phyloP scores from a whole-genome alignment of 169 alveolate species.

The Plasmodium chabaudi region DNA sequence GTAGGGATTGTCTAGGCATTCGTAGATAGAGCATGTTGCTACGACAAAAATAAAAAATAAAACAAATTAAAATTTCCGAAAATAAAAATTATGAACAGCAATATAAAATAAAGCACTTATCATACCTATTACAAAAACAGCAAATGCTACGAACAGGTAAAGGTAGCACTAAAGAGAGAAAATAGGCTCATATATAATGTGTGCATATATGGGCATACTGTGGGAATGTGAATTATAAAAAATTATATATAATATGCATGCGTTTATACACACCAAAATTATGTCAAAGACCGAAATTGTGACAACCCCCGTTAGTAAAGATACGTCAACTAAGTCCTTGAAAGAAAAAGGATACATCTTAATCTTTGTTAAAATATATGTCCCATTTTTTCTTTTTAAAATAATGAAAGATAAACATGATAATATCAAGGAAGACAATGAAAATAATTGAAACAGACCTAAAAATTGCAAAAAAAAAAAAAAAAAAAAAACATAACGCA shows the following conservation, averaged over 20 bases:
- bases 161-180: neutral
- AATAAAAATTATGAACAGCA: neutral
- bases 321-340: slow-evolving; percentile 59
- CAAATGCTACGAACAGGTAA: neutral
- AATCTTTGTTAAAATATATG: slow-evolving; percentile 41
- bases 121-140: neutral
- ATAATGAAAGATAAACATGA: slow-evolving; percentile 29
- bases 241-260: neutral
- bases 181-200: neutral
- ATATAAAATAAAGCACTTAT: neutral
- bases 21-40: slow-evolving; percentile 38
- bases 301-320: slow-evolving; percentile 37
- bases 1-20: slow-evolving; percentile 33
- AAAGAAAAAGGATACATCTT: slow-evolving; percentile 69
- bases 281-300: slow-evolving; percentile 66
- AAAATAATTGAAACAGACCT: slow-evolving; percentile 29
- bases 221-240: neutral
- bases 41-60: neutral
- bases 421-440: slow-evolving; percentile 20
- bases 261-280: slow-evolving; percentile 11
- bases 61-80: neutral
- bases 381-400: slow-evolving; percentile 53
- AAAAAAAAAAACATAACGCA: neutral
- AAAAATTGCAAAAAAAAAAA: neutral
- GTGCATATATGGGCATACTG: neutral